Base-by-base conservation (phyloP, 805 yeast species). In the Sugiyamaella marilandica region DNA sequence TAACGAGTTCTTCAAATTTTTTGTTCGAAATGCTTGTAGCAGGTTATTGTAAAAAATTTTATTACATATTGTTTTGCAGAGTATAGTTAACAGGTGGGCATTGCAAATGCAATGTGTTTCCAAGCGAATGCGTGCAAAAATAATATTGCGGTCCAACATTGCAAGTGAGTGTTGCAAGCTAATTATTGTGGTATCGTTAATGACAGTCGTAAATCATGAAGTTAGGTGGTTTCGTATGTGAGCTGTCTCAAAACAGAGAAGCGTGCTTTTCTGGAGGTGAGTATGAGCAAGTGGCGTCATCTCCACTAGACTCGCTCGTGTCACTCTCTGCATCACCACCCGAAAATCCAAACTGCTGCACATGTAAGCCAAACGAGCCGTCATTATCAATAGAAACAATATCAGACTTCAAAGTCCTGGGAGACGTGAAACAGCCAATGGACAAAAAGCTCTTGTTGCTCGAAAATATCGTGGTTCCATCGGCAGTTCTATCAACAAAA, bases 281-380 rank as follows among this genome's bases (percentile, higher is more conserved):
- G 21, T 53, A 39, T 5, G 43, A 14, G 13, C 11, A 21, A 19
- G 11, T 54, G 49, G 54, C 59, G 45, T 41, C 45, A 33, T 57
- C 59, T 24, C 48, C 37, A 18, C 50, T 31, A 41, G 43, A 24
- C 14, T 54, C 51, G 26, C 11, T 53, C 39, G 56, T 51, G 21
- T 39, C 14, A 19, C 24, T 19, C n/a, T 34, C 44, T 10, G 45
- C 50, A 32, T 49, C 24, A 9, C 55, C 37, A 9, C 46, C 34
- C 19, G 51, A 26, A 35, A 34, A 29, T 5, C 32, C 21, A 36
- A 10, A 5, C 31, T 50, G 50, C 11, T 61, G 57, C 29, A 55
- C 58, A 58, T 67, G 71, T 31, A 60, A 50, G n/a, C 71, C 71
- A 45, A 68, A 59, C 55, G 55, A 66, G 2, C 70, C 67, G 13